Conservation (phyloP, 2,329 filamentous ascomycete genomes). For the Byssochlamys sp. region DNA sequence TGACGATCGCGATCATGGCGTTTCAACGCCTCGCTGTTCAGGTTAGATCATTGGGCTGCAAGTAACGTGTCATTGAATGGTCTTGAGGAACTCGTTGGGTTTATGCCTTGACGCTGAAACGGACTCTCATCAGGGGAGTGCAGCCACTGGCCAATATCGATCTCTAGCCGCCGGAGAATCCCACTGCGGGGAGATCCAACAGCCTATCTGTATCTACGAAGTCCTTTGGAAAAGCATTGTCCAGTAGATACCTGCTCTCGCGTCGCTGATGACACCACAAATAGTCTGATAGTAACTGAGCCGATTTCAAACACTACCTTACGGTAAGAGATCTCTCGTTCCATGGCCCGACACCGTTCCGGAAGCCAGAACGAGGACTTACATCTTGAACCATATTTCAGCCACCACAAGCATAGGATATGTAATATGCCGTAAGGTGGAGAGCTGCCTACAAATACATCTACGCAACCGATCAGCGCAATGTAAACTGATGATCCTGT, state of each 20-base stretch:
- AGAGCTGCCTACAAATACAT: no score
- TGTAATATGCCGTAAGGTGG: no score
- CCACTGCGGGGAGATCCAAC: constrained; percentile 14
- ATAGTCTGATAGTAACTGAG: background rate
- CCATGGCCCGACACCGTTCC: no score
- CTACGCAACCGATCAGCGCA: no score
- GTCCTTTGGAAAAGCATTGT: background rate
- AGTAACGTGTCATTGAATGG: background rate
- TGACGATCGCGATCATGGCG: background rate
- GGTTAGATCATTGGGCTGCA: background rate
- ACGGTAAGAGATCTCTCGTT: background rate
- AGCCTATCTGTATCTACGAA: background rate
- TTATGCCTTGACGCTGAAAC: background rate
- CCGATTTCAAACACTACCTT: background rate
- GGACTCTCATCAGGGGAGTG: background rate
- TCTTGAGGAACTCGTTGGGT: background rate
- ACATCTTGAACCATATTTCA: no score
- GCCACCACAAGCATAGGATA: no score
- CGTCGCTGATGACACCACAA: background rate
- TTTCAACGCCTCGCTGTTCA: background rate
- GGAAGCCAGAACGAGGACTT: no score
- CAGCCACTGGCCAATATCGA: background rate
- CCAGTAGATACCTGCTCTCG: background rate
- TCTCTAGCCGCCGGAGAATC: background rate
- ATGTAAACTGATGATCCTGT: no score